phyloP scores from a whole-genome alignment of 768 basidiomycete species.

The Boletus subcaerulescens region DNA sequence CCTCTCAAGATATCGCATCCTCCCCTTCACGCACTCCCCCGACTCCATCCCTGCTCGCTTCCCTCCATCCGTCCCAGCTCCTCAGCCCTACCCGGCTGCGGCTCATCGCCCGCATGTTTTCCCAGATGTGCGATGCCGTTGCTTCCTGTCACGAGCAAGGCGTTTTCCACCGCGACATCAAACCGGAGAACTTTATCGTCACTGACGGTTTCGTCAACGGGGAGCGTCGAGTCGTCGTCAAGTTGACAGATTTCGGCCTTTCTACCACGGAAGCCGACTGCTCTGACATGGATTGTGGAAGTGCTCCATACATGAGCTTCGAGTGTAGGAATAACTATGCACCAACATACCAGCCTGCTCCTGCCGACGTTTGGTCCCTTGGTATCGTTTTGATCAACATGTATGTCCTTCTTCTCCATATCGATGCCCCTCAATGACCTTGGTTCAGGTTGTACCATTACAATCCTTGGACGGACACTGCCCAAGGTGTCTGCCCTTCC shows the following conservation, averaged over 20 bases:
- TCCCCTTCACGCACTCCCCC: slow-evolving; percentile 73
- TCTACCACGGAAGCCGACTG: slow-evolving; percentile 87
- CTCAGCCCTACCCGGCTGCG: slow-evolving; percentile 86
- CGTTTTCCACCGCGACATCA: slow-evolving; percentile 97
- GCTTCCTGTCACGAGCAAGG: slow-evolving; percentile 88
- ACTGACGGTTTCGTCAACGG: slow-evolving; percentile 69
- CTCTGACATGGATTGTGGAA: slow-evolving; percentile 97
- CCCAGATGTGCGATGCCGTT: slow-evolving; percentile 98
- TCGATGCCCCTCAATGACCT: not conserved
- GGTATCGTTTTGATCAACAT: slow-evolving; percentile 99
- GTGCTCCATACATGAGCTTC: slow-evolving; percentile 98
- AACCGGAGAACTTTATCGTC: slow-evolving; percentile 98
- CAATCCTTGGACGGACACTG: slow-evolving; percentile 97
- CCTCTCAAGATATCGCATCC: slow-evolving; percentile 10
- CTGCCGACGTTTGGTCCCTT: slow-evolving; percentile 98
- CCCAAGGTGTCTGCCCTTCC: slow-evolving; percentile 72
- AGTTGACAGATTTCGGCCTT: slow-evolving; percentile 94
- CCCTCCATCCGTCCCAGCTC: slow-evolving; percentile 72
- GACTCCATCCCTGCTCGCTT: slow-evolving; percentile 88
- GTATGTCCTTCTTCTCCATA: slow-evolving; percentile 40
- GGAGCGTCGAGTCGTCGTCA: slow-evolving; percentile 93
- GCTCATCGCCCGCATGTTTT: slow-evolving; percentile 95
- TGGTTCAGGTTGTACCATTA: slow-evolving; percentile 84
- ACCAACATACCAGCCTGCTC: slow-evolving; percentile 90
- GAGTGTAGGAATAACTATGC: slow-evolving; percentile 98